Evolutionary conservation across 495 filamentous ascomycete genomes (phyloP).

Genomic region (Hamigera avellanea): DNA sequence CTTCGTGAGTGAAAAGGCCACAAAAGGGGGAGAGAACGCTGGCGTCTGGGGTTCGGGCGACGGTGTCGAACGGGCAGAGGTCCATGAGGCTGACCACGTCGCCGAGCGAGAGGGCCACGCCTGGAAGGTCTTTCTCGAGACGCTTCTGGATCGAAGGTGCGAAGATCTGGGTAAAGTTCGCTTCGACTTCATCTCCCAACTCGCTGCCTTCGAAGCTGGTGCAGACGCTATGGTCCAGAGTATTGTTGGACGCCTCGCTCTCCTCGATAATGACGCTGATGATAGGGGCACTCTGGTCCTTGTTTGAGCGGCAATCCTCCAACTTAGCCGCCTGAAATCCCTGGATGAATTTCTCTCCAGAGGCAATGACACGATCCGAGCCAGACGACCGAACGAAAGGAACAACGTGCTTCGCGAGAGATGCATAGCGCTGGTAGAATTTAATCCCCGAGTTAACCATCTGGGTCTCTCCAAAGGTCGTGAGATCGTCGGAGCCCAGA

Average conservation of each 20-base stretch:
- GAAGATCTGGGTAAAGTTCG: conserved; percentile 44
- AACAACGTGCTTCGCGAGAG: conserved; percentile 35
- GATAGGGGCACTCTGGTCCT: conserved; percentile 32
- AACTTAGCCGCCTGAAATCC: conserved; percentile 54
- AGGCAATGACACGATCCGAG: conserved; percentile 60
- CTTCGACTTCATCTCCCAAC: conserved; percentile 37
- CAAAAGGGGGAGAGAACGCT: conserved; percentile 52
- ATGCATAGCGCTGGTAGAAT: conserved; percentile 59
- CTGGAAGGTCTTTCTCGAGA: conserved; percentile 49
- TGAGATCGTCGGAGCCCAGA: conserved; percentile 66
- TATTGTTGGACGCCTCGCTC: conserved; percentile 55
- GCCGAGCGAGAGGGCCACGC: conserved; percentile 42
- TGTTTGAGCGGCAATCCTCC: conserved; percentile 23
- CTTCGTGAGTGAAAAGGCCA: conserved; percentile 49
- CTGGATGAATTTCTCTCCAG: conserved; percentile 58
- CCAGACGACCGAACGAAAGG: conserved; percentile 67
- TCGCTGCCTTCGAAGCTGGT: conserved; percentile 41
- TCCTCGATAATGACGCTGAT: conserved; percentile 56
- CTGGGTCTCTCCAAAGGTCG: conserved; percentile 57
- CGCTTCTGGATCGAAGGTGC: conserved; percentile 47
- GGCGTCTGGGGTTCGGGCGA: conserved; percentile 35
- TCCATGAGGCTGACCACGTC: conserved; percentile 69
- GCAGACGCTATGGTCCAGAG: conserved; percentile 61
- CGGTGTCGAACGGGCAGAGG: conserved; percentile 70
- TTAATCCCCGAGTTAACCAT: conserved; percentile 62